Evolutionary conservation across 2,329 filamentous ascomycete genomes (phyloP), one percentile per base, ranked within the genome.

Genomic region (Nannizzia gypsea): DNA sequence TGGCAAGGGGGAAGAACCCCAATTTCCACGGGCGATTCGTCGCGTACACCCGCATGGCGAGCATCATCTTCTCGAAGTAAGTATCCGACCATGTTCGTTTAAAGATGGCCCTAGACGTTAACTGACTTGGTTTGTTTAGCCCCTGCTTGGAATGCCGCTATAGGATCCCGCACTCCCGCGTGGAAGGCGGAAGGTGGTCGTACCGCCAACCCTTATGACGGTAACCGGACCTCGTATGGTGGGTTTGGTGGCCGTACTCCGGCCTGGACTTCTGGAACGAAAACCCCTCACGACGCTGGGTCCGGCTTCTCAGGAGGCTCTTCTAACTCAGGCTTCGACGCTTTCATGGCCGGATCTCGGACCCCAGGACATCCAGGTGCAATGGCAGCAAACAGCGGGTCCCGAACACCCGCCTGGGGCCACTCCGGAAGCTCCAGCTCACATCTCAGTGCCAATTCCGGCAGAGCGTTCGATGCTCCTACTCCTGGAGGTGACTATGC

Each of bases 211-310:
- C 85, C 86, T 1, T 88, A 89, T 66, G 86, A 76, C 22, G 87
- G 87, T 62, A 86, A 76, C 70, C 84, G 85, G 52, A 91, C 89
- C 15, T 83, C 89, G 1, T 95, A 95, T 67, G 90, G 90, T n/a
- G 79, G 79, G 20, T 71, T 81, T 22, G 84, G 85, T 31, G 81
- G 81, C 55, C 83, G 88, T 58, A 90, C 87, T 1, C 87, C 87
- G 6, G 87, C 86, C 3, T 91, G 88, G 88, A 85, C 86, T 61
- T 87, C 89, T 1, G 88, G 87, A 58, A 83, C 86, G 59, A 86
- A 87, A 71, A 92, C 88, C 77, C 88, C 59, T 1, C 78, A 78
- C 63, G 88, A 86, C 59, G 82, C 84, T 57, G 84, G 85, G 70
- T 89, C 86, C 81, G 86, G n/a, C 6, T 74, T 75, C 60, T 69